A percentile compares a stretch with the other conserved stretches of the same genome.
Evolutionary conservation across 257 asterid genomes (phyloP).

Genomic region (Solanum piurae): DNA sequence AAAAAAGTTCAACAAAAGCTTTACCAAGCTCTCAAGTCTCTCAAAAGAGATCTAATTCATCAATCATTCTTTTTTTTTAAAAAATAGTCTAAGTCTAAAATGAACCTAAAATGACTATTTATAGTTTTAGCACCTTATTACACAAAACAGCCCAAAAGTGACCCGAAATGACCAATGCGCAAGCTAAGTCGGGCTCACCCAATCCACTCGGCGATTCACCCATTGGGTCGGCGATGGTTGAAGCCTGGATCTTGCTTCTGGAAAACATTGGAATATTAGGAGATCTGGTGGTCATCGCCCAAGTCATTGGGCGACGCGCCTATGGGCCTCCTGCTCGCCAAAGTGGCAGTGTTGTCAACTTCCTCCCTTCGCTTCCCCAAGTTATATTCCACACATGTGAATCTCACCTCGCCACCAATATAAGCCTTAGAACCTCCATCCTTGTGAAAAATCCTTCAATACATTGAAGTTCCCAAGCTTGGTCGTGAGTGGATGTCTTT

Average conservation of each 20-base stretch:
- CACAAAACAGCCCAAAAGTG: not conserved
- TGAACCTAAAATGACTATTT: not conserved
- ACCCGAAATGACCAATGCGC: not conserved
- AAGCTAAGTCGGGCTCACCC: not conserved
- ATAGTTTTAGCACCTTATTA: too few species aligned
- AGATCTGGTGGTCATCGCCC: too few species aligned
- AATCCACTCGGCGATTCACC: not conserved
- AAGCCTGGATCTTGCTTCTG: too few species aligned
- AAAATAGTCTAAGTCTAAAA: not conserved
- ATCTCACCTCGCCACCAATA: too few species aligned
- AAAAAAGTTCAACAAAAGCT: too few species aligned
- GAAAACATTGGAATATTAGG: too few species aligned
- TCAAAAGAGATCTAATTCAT: too few species aligned
- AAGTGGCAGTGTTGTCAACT: too few species aligned
- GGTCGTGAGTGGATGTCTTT: not conserved
- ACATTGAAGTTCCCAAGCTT: not conserved
- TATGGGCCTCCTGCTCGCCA: too few species aligned
- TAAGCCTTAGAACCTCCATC: not conserved
- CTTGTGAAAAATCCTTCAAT: not conserved
- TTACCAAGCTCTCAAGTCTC: not conserved
- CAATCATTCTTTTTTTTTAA: too few species aligned
- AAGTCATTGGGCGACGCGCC: too few species aligned
- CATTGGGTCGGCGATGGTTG: not conserved
- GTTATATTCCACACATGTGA: too few species aligned
- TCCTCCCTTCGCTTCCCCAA: not conserved